phyloP scores from a whole-genome alignment of 306 rosid species.

The Ormosia emarginata region DNA sequence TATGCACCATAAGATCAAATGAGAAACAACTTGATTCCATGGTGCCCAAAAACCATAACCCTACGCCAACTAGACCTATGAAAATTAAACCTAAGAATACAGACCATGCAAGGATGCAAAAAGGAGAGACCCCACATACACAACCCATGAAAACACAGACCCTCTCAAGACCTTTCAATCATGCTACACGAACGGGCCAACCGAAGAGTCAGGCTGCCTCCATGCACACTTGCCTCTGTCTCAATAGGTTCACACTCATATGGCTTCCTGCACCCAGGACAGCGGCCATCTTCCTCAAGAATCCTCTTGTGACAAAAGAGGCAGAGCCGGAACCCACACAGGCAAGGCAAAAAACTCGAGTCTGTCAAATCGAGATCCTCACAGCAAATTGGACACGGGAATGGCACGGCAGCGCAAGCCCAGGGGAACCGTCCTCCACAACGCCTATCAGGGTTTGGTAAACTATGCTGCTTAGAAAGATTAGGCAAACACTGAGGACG shows the following conservation, averaged over 20 bases:
- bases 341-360: constrained; percentile 80
- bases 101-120: constrained; percentile 38
- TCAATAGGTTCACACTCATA: constrained; percentile 57
- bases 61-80: constrained; percentile 60
- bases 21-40: constrained; percentile 49
- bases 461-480: constrained; percentile 75
- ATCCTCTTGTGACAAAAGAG: constrained; percentile 98
- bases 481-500: constrained; percentile 94
- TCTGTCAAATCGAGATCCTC: constrained; percentile 95
- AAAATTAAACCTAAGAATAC: constrained; percentile 41
- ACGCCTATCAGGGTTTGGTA: constrained; percentile 55
- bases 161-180: constrained; percentile 70
- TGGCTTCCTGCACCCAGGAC: constrained; percentile 96
- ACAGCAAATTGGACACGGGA: constrained; percentile 83
- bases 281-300: constrained; percentile 87
- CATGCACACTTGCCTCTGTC: constrained; percentile 59
- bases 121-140: constrained; percentile 43
- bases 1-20: constrained; percentile 60
- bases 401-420: constrained; percentile 48
- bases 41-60: constrained; percentile 50
- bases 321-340: constrained; percentile 92
- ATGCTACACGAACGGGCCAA: constrained; percentile 86
- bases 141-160: constrained; percentile 40
- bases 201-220: constrained; percentile 61
- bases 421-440: constrained; percentile 59